These are phyloP conservation scores for Linnemannia schmuckeri DNA, from an alignment of 192 early-diverging fungal species.

Conservation along the genomic window DNA sequence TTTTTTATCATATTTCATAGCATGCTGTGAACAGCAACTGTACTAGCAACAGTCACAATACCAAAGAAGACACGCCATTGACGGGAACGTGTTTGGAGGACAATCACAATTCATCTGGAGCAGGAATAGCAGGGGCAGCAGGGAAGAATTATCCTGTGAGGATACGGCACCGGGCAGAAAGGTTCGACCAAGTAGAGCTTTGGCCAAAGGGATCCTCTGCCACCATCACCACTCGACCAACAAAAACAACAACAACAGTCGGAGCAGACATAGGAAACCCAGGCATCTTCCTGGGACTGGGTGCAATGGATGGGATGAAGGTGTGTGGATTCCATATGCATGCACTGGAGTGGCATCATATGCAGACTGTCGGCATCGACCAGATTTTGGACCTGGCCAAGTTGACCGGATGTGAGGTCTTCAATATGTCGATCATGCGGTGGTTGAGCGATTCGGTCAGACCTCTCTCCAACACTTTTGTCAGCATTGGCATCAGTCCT, in stretches of 20 bases:
- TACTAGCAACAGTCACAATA: too few species aligned
- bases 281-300: background rate
- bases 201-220: background rate
- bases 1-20: too few species aligned
- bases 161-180: background rate
- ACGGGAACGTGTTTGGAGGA: too few species aligned
- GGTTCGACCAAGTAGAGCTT: background rate
- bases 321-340: slow-evolving; percentile 57
- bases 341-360: slow-evolving; percentile 38
- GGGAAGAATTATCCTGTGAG: background rate
- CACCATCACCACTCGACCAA: too few species aligned
- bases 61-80: too few species aligned
- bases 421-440: slow-evolving; percentile 34
- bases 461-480: background rate
- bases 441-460: slow-evolving; percentile 17
- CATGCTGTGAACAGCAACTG: too few species aligned
- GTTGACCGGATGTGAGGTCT: slow-evolving; percentile 24
- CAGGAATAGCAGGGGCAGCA: too few species aligned
- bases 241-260: background rate
- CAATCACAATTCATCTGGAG: too few species aligned
- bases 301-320: background rate
- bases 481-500: background rate
- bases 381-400: background rate
- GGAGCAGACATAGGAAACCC: background rate
- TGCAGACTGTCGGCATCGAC: background rate